A percentile compares a stretch with the other conserved stretches of the same genome.
Conservation (phyloP, 352 stramenopile genomes). For the Phytophthora constricta region DNA sequence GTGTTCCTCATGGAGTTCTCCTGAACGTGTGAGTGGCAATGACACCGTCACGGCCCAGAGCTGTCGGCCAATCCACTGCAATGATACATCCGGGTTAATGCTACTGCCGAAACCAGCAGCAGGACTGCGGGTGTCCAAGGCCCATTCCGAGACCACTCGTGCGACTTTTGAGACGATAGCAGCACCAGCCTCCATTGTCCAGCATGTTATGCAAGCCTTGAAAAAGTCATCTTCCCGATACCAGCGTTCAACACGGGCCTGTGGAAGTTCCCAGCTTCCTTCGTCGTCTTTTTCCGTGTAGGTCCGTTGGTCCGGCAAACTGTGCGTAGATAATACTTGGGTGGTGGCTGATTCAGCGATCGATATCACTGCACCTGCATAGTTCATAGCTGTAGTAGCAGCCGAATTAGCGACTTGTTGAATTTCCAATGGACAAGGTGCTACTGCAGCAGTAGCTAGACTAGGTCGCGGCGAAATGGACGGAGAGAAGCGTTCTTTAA, state of each 20-base stretch:
- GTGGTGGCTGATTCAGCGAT: background rate
- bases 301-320: slow-evolving; percentile 3
- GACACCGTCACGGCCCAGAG: slow-evolving; percentile 75
- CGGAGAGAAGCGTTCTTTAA: slow-evolving; percentile 77
- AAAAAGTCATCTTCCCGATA: slow-evolving; percentile 77
- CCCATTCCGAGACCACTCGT: slow-evolving; percentile 48
- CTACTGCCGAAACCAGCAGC: background rate
- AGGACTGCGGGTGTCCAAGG: background rate
- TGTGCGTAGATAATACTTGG: slow-evolving; percentile 21
- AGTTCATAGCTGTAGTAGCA: slow-evolving; percentile 5
- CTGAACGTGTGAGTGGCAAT: slow-evolving; percentile 60
- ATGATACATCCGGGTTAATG: slow-evolving; percentile 76
- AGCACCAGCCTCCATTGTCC: slow-evolving; percentile 73
- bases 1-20: slow-evolving; percentile 72
- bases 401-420: background rate
- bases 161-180: slow-evolving; percentile 68
- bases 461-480: slow-evolving; percentile 40
- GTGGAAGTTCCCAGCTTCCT: slow-evolving; percentile 41
- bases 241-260: slow-evolving; percentile 70
- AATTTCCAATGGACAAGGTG: slow-evolving; percentile 15
- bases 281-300: background rate
- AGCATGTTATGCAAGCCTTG: slow-evolving; percentile 77
- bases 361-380: background rate
- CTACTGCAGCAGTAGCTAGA: slow-evolving; percentile 22
- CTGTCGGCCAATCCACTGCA: slow-evolving; percentile 80